Percentiles rank a stretch among this genome's conserved stretches.
Evolutionary conservation across 2,329 filamentous ascomycete genomes (phyloP).

Genomic region (Pyrenophora graminea): DNA sequence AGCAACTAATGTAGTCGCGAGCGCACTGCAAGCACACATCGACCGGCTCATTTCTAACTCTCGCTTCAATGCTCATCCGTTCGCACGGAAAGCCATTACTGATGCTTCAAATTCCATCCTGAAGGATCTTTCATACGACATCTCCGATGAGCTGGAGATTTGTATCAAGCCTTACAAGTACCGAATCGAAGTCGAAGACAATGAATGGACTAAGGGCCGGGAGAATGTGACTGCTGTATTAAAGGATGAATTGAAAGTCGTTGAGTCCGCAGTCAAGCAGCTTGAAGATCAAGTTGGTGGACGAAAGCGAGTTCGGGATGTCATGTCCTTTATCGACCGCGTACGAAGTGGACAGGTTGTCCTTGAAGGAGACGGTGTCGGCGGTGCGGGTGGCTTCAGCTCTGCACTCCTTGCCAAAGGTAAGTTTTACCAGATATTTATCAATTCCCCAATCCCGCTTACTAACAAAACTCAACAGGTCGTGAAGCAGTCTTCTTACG

Average conservation of each 20-base stretch:
- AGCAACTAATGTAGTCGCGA: slow-evolving; percentile 87
- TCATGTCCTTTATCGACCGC: slow-evolving; percentile 88
- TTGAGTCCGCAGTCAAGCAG: slow-evolving; percentile 74
- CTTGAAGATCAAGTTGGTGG: slow-evolving; percentile 81
- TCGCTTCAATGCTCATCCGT: slow-evolving; percentile 87
- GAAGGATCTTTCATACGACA: slow-evolving; percentile 94
- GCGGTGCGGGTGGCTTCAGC: slow-evolving; percentile 92
- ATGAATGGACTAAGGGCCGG: slow-evolving; percentile 83
- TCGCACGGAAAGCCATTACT: slow-evolving; percentile 88
- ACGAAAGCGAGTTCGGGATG: slow-evolving; percentile 82
- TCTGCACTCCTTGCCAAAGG: slow-evolving; percentile 81
- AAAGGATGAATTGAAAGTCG: slow-evolving; percentile 85
- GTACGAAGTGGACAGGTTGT: slow-evolving; percentile 83
- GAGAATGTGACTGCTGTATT: slow-evolving; percentile 80
- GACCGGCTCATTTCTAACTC: slow-evolving; percentile 78
- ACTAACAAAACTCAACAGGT: slow-evolving; percentile 56
- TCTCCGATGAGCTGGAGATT: slow-evolving; percentile 96
- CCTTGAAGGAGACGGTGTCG: slow-evolving; percentile 79
- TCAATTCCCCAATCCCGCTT: neutral
- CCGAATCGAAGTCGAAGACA: slow-evolving; percentile 90
- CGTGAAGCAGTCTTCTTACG: slow-evolving; percentile 93
- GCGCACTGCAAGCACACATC: slow-evolving; percentile 82
- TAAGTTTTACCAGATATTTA: slow-evolving; percentile 48
- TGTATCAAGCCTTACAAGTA: slow-evolving; percentile 99
- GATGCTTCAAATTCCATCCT: slow-evolving; percentile 89